Percentiles rank a stretch among this genome's conserved stretches.
These are phyloP conservation scores for Cutaneotrichosporon dermatis DNA, from an alignment of 1,284 basidiomycete species.

Conservation along the genomic window DNA sequence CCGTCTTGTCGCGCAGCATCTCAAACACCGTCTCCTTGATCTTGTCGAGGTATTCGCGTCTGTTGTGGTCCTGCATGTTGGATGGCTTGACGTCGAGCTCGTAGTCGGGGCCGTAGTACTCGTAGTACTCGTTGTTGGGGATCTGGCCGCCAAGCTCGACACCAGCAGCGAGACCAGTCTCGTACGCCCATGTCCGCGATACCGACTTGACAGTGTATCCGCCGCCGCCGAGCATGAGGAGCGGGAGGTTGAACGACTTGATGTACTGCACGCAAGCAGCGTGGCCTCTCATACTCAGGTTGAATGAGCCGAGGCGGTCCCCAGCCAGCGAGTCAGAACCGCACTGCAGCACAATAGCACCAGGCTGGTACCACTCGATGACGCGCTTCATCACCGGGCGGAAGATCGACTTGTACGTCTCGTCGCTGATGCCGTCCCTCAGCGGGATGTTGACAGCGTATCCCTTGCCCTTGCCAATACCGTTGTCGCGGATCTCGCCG, in stretches of 20 bases:
- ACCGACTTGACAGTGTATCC: constrained; percentile 99
- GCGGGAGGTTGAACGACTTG: constrained; percentile 89
- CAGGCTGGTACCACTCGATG: constrained; percentile 93
- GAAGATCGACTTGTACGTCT: constrained; percentile 91
- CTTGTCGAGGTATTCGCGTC: constrained; percentile 85
- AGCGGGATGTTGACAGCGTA: constrained; percentile 94
- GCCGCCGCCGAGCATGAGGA: constrained; percentile 90
- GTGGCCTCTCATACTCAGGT: constrained; percentile 97
- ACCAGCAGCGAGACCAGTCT: constrained; percentile 94
- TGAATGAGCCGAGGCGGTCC: constrained; percentile 93
- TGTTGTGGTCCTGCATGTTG: constrained; percentile 95
- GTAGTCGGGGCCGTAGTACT: constrained; percentile 98
- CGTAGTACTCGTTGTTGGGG: constrained; percentile 96
- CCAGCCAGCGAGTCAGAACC: constrained; percentile 98
- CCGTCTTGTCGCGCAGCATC: constrained; percentile 74
- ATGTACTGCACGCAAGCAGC: constrained; percentile 97
- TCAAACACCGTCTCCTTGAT: constrained; percentile 90
- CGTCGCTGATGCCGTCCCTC: constrained; percentile 92
- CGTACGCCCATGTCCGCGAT: constrained; percentile 94
- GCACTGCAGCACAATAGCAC: constrained; percentile 94
- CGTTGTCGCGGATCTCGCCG: constrained; percentile 88
- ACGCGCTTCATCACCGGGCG: constrained; percentile 92
- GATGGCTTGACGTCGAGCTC: constrained; percentile 93
- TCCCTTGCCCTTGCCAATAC: constrained; percentile 85
- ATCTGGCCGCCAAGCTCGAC: constrained; percentile 87